A percentile compares a stretch with the other conserved stretches of the same genome.
Evolutionary conservation across 108 stramenopile species (phyloP).

Genomic region (Nitzschia sp.): DNA sequence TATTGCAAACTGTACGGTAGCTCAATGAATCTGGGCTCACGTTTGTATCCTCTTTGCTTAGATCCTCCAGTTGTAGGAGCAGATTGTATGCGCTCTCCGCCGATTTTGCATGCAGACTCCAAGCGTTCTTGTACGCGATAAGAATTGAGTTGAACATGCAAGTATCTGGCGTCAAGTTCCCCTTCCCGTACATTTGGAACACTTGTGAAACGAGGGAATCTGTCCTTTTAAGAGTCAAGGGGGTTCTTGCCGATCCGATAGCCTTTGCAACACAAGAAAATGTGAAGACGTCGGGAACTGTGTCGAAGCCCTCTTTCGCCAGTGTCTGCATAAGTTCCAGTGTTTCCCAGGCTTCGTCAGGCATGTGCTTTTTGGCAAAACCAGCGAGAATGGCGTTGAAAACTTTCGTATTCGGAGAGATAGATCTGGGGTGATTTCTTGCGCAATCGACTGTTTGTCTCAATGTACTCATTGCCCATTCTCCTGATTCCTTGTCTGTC

Average conservation of each 20-base stretch:
- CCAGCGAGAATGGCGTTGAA: constrained; percentile 4
- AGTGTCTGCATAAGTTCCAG: constrained; percentile 15
- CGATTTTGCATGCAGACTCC: neutral
- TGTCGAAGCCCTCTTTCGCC: neutral
- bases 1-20: constrained; percentile 15
- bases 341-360: neutral
- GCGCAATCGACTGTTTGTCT: neutral
- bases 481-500: neutral
- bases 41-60: constrained; percentile 22
- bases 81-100: neutral
- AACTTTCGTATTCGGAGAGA: neutral
- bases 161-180: neutral
- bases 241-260: neutral
- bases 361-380: neutral
- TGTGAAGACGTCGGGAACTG: neutral
- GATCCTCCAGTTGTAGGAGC: neutral
- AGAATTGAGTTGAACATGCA: constrained; percentile 2
- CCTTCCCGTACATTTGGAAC: neutral
- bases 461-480: neutral
- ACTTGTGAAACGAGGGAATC: neutral
- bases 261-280: constrained; percentile 1
- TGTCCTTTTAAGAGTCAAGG: neutral
- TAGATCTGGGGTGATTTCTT: neutral
- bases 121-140: neutral
- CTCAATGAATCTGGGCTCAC: constrained; percentile 17